phyloP scores from a whole-genome alignment of 306 rosid species.

The Casuarina equisetifolia region DNA sequence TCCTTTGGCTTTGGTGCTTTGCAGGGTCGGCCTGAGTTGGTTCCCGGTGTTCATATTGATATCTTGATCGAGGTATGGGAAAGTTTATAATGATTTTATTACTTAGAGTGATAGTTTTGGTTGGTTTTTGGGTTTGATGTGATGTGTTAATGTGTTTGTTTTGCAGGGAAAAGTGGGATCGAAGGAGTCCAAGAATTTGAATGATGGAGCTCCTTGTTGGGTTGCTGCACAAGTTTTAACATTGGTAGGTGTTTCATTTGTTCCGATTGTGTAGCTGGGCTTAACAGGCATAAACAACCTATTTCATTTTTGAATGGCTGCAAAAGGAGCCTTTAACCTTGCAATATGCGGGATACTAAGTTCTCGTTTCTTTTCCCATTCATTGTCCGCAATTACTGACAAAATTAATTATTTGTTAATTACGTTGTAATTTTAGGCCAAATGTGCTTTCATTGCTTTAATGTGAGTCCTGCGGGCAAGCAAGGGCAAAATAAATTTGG shows the following conservation, averaged over 20 bases:
- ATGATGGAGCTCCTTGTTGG: constrained; percentile 57
- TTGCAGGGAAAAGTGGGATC: constrained; percentile 30
- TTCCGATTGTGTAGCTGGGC: constrained; percentile 18
- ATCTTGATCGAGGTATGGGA: constrained; percentile 63
- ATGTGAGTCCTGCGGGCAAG: neutral
- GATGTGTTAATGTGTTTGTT: constrained; percentile 10
- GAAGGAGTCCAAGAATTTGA: constrained; percentile 34
- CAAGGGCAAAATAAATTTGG: neutral
- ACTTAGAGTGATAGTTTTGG: neutral
- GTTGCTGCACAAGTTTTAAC: constrained; percentile 59
- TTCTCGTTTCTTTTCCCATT: constrained; percentile 8
- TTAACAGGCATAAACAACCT: neutral
- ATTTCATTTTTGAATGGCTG: neutral
- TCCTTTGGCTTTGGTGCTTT: constrained; percentile 30
- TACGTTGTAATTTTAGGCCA: too few relatives aligned
- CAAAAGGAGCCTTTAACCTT: neutral
- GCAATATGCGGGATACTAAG: constrained; percentile 9
- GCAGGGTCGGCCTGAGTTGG: constrained; percentile 80
- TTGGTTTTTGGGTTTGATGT: constrained; percentile 8
- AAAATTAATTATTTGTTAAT: neutral
- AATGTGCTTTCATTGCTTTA: too few relatives aligned
- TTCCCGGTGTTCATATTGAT: constrained; percentile 80
- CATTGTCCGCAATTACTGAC: constrained; percentile 20
- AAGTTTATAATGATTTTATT: neutral
- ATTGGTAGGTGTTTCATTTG: constrained; percentile 50